phyloP scores from a whole-genome alignment of 768 basidiomycete genomes.

The Basidioascus undulatus region DNA sequence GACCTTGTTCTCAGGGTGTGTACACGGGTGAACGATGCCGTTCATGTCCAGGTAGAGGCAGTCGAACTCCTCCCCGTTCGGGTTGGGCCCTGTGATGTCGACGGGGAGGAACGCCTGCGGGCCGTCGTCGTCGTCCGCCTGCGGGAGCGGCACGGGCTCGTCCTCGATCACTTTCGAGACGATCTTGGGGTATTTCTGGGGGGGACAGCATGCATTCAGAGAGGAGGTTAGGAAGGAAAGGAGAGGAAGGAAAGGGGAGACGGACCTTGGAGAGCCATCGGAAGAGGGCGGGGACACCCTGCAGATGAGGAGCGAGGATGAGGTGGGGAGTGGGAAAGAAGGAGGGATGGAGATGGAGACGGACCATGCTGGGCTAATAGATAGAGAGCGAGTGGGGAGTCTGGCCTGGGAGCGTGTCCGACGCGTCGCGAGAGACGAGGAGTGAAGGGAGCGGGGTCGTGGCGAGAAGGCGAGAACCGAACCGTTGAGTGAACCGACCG shows the following conservation, averaged over 20 bases:
- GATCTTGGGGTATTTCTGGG: slow-evolving; percentile 96
- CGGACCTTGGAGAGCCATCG: slow-evolving; percentile 96
- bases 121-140: slow-evolving; percentile 33
- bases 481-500: too few relatives aligned
- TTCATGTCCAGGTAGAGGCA: slow-evolving; percentile 98
- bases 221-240: too few relatives aligned
- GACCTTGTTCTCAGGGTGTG: slow-evolving; percentile 91
- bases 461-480: too few relatives aligned
- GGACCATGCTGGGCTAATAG: neutral
- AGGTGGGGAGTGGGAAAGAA: neutral
- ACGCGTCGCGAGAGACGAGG: too few relatives aligned
- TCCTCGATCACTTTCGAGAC: slow-evolving; percentile 58
- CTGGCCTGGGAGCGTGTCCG: too few relatives aligned
- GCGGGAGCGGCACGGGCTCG: slow-evolving; percentile 33
- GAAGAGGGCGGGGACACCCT: slow-evolving; percentile 97
- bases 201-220: too few relatives aligned
- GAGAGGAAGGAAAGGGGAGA: too few relatives aligned
- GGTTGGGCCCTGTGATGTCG: slow-evolving; percentile 57
- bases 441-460: too few relatives aligned
- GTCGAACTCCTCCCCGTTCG: slow-evolving; percentile 90
- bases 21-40: slow-evolving; percentile 97
- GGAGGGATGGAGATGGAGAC: neutral
- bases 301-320: too few relatives aligned
- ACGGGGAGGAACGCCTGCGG: slow-evolving; percentile 41
- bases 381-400: neutral